Base-by-base conservation (phyloP, 2,329 filamentous ascomycete genomes). In the Epichloe gansuensis region DNA sequence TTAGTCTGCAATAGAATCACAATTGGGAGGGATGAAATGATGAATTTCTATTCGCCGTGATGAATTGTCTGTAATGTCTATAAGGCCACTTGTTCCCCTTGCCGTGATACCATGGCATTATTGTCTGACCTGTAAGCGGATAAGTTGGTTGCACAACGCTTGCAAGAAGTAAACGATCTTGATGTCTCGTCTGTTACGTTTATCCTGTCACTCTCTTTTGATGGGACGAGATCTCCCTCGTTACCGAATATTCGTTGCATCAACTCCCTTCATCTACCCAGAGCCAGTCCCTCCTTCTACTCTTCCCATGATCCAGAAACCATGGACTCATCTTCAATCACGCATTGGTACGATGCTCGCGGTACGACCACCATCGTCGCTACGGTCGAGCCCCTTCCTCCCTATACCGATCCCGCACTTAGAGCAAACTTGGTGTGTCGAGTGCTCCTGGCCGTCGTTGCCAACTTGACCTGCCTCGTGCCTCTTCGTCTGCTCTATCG, bases 401-500 rank as follows among this genome's bases (percentile, higher is more conserved):
- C 61, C 13, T 60, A 58, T 58, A 62, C 60, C 9, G 61, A 55
- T 6, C 59, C 67, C 2, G 53, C 62, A 2, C 61, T 71, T 36
- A 64, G 61, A 2, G 66, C 68, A 55, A 80, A 81, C 64, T 64
- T 77, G 42, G 57, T 75, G 50, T 66, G 67, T 50, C 70, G 78
- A n/a, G 67, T 80, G 17, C 51, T 72, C 36, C 61, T 81, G 17
- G 71, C 71, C 17, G 55, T 74, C 43, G 1, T 74, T 12, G 71
- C 72, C 49, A 72, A 73, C 34, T 23, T 74, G 11, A 59, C 72
- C 46, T 76, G 72, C 51, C 67, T 73, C 58, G 73, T 80, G 1
- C 78, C 78, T 1, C 65, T 80, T 3, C 67, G 68, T 3, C 66
- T 78, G 0, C 71, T 82, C 38, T 68, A 68, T 60, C 68, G 70